These are phyloP conservation scores for Arachis monticola DNA, from an alignment of 331 rosid genomes.

Conservation along the genomic window DNA sequence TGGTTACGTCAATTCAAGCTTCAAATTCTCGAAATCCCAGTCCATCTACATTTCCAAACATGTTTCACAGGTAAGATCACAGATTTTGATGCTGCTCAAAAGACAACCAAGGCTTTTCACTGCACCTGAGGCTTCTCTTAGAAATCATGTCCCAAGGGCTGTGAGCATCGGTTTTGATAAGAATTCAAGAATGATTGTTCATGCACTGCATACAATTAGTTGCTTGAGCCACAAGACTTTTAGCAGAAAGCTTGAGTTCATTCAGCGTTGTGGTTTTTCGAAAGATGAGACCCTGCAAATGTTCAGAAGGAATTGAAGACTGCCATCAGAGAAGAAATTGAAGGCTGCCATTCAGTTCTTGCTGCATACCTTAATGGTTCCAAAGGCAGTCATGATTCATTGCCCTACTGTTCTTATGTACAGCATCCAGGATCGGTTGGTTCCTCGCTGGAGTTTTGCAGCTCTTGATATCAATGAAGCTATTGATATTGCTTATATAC, in stretches of 20 bases:
- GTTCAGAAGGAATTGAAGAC: constrained; percentile 38
- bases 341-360: constrained; percentile 35
- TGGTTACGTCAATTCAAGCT: constrained; percentile 12
- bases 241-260: constrained; percentile 28
- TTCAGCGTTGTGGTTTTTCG: constrained; percentile 38
- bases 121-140: background rate
- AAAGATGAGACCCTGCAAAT: constrained; percentile 35
- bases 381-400: constrained; percentile 22
- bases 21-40: constrained; percentile 6
- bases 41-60: constrained; percentile 4
- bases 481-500: constrained; percentile 13
- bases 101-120: constrained; percentile 21
- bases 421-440: constrained; percentile 31
- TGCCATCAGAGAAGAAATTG: constrained; percentile 41
- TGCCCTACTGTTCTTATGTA: constrained; percentile 33
- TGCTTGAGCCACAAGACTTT: constrained; percentile 35
- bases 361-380: constrained; percentile 35
- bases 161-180: constrained; percentile 35
- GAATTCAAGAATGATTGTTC: constrained; percentile 39
- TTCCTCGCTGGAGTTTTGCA: constrained; percentile 42
- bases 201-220: constrained; percentile 27
- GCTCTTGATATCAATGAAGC: constrained; percentile 17
- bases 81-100: constrained; percentile 34
- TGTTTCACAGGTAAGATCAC: constrained; percentile 11
- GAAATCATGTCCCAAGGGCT: constrained; percentile 18